Percentiles rank a stretch among this genome's conserved stretches.
Evolutionary conservation across 164 flowering plant species (phyloP).

Genomic region (Kingdonia uniflora): DNA sequence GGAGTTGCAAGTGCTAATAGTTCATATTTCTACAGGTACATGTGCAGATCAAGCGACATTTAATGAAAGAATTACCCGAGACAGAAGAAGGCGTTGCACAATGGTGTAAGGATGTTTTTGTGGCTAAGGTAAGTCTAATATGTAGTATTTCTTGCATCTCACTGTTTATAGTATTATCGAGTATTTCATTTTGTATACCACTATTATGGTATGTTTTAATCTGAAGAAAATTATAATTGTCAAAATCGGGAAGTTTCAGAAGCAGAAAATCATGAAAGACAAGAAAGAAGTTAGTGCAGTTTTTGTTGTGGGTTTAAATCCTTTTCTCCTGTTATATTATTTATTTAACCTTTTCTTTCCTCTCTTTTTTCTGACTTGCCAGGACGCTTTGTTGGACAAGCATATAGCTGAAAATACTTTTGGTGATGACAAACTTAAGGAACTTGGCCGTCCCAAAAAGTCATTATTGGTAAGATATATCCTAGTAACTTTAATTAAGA

Average conservation of each 20-base stretch:
- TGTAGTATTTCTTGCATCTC: neutral
- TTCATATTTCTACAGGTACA: conserved; percentile 45
- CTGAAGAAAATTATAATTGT: too few species aligned
- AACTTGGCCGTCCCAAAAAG: conserved; percentile 50
- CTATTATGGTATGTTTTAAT: too few species aligned
- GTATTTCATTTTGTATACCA: neutral
- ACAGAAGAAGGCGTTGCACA: conserved; percentile 61
- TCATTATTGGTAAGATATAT: conserved; percentile 45
- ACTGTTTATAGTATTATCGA: neutral
- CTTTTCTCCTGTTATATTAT: neutral
- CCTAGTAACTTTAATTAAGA: too few species aligned
- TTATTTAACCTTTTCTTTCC: neutral
- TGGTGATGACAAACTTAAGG: conserved; percentile 25
- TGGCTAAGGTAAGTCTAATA: conserved; percentile 48
- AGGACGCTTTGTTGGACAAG: conserved; percentile 69
- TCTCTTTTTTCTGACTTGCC: conserved; percentile 3
- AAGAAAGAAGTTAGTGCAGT: too few species aligned
- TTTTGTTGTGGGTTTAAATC: neutral
- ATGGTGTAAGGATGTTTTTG: conserved; percentile 80
- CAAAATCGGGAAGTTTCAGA: too few species aligned
- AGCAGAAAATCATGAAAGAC: too few species aligned
- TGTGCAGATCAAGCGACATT: conserved; percentile 64
- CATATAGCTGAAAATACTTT: conserved; percentile 46
- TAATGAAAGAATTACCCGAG: conserved; percentile 66
- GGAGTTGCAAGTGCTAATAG: neutral